These are phyloP conservation scores for Saccharomycopsis amapae DNA, from an alignment of 805 yeast genomes.

Conservation along the genomic window DNA sequence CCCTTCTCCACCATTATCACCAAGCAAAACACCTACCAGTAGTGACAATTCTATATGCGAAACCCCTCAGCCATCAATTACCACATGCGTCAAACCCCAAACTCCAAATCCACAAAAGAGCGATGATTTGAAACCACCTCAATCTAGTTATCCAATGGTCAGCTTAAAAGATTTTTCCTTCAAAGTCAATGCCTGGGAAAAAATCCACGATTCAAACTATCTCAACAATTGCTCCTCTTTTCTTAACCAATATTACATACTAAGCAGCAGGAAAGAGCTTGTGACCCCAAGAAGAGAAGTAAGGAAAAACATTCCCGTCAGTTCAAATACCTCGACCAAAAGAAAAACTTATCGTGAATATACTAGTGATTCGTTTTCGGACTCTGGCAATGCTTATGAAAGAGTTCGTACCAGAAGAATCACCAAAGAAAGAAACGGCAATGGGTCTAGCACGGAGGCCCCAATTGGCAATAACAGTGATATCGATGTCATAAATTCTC, in stretches of 20 bases:
- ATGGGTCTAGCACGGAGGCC: background rate
- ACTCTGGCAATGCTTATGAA: conserved; percentile 27
- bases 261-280: conserved; percentile 22
- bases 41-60: background rate
- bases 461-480: background rate
- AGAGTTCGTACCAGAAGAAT: conserved; percentile 50
- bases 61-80: conserved; percentile 1
- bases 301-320: conserved; percentile 6
- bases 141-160: conserved; percentile 40
- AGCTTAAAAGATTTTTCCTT: conserved; percentile 39
- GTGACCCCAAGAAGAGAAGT: conserved; percentile 21
- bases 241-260: conserved; percentile 40
- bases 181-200: conserved; percentile 46
- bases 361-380: conserved; percentile 8
- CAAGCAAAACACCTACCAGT: conserved; percentile 26
- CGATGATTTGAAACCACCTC: background rate
- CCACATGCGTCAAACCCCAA: background rate
- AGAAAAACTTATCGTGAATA: conserved; percentile 17
- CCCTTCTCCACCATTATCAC: conserved; percentile 42
- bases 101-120: background rate
- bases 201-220: conserved; percentile 36
- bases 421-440: conserved; percentile 30
- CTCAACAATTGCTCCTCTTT: conserved; percentile 45
- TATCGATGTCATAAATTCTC: conserved; percentile 17
- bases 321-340: conserved; percentile 10